Evolutionary conservation across 2,329 filamentous ascomycete genomes (phyloP).

Genomic region (Lasiodiplodia hormozganensis): DNA sequence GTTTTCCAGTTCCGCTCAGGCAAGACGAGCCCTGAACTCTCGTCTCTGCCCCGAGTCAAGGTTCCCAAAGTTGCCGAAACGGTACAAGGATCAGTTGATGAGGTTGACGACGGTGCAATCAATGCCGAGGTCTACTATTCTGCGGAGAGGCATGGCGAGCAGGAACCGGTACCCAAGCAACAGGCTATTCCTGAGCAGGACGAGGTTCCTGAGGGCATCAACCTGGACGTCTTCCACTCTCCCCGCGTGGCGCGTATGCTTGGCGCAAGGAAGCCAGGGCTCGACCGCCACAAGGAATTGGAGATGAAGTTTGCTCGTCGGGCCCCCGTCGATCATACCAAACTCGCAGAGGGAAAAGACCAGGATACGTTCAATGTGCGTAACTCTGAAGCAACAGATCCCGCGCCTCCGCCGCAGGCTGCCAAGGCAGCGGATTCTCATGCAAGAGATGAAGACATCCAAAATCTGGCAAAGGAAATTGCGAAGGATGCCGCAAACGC

Average conservation of each 20-base stretch:
- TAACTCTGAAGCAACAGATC: constrained; percentile 27
- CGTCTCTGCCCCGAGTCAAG: constrained; percentile 61
- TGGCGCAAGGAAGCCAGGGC: constrained; percentile 42
- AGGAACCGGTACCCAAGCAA: constrained; percentile 41
- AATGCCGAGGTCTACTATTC: constrained; percentile 65
- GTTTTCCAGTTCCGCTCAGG: constrained; percentile 62
- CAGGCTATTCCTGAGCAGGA: constrained; percentile 45
- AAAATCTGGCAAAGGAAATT: constrained; percentile 56
- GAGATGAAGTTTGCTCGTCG: constrained; percentile 42
- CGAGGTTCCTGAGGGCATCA: constrained; percentile 63
- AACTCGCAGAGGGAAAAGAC: constrained; percentile 45
- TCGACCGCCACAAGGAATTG: constrained; percentile 34
- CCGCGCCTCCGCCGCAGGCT: constrained; percentile 7
- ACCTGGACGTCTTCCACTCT: constrained; percentile 68
- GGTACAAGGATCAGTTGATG: constrained; percentile 51
- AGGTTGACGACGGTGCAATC: constrained; percentile 52
- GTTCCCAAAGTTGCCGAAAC: constrained; percentile 60
- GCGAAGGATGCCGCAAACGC: constrained; percentile 50
- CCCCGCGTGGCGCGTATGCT: constrained; percentile 64
- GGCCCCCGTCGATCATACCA: constrained; percentile 47
- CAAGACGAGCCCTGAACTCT: constrained; percentile 55
- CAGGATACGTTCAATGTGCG: constrained; percentile 46
- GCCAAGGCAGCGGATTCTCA: constrained; percentile 28
- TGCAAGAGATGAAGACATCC: constrained; percentile 47
- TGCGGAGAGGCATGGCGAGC: constrained; percentile 34